phyloP scores from a whole-genome alignment of 176 grass and related monocot genomes.

The Puccinellia tenuiflora region DNA sequence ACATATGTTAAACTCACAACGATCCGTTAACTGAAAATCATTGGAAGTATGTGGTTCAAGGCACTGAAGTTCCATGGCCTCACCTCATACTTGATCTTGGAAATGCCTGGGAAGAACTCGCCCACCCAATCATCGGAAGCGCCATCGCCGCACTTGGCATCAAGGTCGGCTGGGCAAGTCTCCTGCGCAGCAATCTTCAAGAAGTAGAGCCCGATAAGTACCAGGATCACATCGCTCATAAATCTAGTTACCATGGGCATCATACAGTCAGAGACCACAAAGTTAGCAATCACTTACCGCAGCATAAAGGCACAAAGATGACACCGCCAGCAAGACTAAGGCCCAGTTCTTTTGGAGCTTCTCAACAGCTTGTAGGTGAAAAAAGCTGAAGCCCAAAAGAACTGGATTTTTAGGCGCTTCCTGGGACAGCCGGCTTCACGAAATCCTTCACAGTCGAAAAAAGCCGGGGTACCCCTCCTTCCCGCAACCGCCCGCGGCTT shows the following conservation, averaged over 20 bases:
- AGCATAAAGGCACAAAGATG: conserved; percentile 26
- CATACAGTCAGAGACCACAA: neutral
- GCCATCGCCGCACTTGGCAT: conserved; percentile 40
- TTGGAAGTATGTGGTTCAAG: neutral
- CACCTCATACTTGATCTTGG: conserved; percentile 92
- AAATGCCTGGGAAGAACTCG: conserved; percentile 73
- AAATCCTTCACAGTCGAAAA: too few relatives aligned
- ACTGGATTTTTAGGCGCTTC: too few relatives aligned
- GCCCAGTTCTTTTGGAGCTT: too few relatives aligned
- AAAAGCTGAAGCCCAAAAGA: too few relatives aligned
- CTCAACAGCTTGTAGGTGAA: too few relatives aligned
- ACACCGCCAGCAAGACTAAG: conserved; percentile 26
- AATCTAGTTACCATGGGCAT: neutral
- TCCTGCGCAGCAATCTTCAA: conserved; percentile 39
- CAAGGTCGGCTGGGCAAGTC: conserved; percentile 61
- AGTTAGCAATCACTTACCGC: conserved; percentile 32
- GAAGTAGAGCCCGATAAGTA: neutral
- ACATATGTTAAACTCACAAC: neutral
- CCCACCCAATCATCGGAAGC: conserved; percentile 59
- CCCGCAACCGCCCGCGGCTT: too few relatives aligned
- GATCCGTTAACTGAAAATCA: neutral
- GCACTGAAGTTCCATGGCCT: neutral
- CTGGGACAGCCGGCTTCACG: too few relatives aligned
- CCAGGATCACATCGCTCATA: neutral
- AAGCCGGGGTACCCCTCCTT: too few relatives aligned